Conservation (phyloP, 2,329 filamentous ascomycete genomes). For the Exophiala bonariae region DNA sequence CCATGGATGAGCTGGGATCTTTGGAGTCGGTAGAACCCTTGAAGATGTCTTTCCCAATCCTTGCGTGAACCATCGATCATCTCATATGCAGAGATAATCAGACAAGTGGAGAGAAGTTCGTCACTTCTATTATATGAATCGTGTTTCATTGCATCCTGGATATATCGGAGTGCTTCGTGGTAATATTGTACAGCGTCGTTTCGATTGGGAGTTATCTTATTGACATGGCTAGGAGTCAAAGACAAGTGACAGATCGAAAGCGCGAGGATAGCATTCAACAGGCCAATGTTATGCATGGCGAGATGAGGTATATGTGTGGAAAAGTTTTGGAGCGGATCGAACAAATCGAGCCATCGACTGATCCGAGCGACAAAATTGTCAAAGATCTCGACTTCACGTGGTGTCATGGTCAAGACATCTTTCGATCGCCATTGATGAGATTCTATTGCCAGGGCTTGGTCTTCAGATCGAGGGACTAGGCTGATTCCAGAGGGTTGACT, state of each 20-base stretch:
- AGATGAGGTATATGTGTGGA: not conserved
- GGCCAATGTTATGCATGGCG: conserved; percentile 27
- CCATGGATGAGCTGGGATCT: conserved; percentile 32
- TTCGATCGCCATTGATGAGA: not conserved
- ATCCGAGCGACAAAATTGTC: not conserved
- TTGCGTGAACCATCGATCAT: conserved; percentile 33
- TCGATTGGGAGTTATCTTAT: not conserved
- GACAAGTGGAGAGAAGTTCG: conserved; percentile 32
- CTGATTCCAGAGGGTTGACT: not conserved
- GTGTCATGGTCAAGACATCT: not conserved
- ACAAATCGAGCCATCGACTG: not conserved
- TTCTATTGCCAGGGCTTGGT: not conserved
- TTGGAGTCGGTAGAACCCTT: conserved; percentile 33
- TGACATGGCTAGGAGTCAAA: conserved; percentile 19
- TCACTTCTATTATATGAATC: conserved; percentile 27
- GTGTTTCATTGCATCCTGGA: conserved; percentile 32
- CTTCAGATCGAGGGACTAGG: not conserved
- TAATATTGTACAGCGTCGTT: conserved; percentile 31
- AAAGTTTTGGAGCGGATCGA: not conserved
- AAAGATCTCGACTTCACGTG: not conserved
- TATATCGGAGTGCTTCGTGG: conserved; percentile 32
- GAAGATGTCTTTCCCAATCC: conserved; percentile 33
- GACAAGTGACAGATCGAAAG: conserved; percentile 29
- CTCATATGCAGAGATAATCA: conserved; percentile 33
- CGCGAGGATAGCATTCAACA: conserved; percentile 32